These are phyloP conservation scores for Cyclostephanos invisitatus DNA, from an alignment of 108 stramenopile species.

Conservation along the genomic window DNA sequence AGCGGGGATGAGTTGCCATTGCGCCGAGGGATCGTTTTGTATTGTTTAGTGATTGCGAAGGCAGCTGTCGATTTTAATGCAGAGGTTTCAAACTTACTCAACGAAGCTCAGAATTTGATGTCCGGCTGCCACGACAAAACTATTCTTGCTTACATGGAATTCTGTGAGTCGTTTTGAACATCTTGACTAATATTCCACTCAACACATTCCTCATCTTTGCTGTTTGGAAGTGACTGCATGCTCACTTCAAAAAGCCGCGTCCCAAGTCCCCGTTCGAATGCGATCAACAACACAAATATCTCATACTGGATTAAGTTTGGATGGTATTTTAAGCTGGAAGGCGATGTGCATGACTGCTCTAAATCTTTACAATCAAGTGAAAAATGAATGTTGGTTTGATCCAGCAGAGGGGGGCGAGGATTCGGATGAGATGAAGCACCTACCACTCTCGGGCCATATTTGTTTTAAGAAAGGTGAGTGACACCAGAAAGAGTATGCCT, in stretches of 20 bases:
- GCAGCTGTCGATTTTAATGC: constrained; percentile 15
- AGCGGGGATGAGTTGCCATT: not conserved
- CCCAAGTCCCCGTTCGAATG: constrained; percentile 30
- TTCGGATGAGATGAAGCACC: constrained; percentile 36
- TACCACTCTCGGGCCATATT: constrained; percentile 42
- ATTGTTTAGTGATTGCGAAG: constrained; percentile 28
- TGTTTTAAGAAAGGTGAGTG: constrained; percentile 26
- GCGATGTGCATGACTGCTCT: constrained; percentile 27
- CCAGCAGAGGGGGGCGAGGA: constrained; percentile 10
- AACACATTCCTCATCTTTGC: not conserved
- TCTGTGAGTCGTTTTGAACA: not conserved
- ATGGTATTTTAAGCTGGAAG: constrained; percentile 22
- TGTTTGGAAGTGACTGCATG: constrained; percentile 11
- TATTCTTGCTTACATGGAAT: constrained; percentile 38
- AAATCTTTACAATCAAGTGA: constrained; percentile 34
- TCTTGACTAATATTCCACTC: not conserved
- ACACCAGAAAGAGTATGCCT: too few species aligned
- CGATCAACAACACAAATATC: constrained; percentile 23
- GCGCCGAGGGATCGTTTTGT: constrained; percentile 35
- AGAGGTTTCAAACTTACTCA: constrained; percentile 23
- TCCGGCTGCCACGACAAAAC: constrained; percentile 28
- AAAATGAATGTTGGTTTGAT: constrained; percentile 46
- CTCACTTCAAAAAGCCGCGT: constrained; percentile 17
- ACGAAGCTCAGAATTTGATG: constrained; percentile 32
- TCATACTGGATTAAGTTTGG: constrained; percentile 16